Percentiles rank a stretch among this genome's conserved stretches.
Evolutionary conservation across 371 early-diverging fungal genomes (phyloP).

Genomic region (Mortierella sp.): DNA sequence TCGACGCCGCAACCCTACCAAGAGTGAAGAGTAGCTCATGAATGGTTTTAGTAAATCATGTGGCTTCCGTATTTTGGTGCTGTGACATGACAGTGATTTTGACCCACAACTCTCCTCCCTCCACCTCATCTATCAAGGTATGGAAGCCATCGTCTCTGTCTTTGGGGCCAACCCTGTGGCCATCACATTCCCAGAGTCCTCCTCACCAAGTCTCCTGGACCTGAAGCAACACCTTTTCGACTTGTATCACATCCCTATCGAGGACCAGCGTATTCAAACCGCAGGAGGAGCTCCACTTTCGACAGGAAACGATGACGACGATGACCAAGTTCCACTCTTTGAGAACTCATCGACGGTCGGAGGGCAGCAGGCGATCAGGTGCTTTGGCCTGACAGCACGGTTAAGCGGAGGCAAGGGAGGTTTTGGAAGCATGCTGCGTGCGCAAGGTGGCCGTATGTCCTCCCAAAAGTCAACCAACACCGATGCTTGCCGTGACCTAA

Average conservation of each 20-base stretch:
- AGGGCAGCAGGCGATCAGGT: constrained; percentile 22
- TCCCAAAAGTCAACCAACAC: constrained; percentile 90
- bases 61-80: no score
- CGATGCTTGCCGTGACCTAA: constrained; percentile 94
- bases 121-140: neutral
- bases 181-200: constrained; percentile 30
- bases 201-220: constrained; percentile 26
- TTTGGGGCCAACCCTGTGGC: constrained; percentile 46
- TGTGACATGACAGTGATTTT: neutral
- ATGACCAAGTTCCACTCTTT: constrained; percentile 40
- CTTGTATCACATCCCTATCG: constrained; percentile 56
- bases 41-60: no score
- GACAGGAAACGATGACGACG: constrained; percentile 25
- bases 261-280: constrained; percentile 61
- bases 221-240: constrained; percentile 56
- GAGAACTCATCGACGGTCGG: constrained; percentile 12
- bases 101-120: no score
- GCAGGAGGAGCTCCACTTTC: constrained; percentile 55
- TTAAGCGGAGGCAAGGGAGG: constrained; percentile 94
- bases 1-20: constrained; percentile 33
- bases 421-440: constrained; percentile 94
- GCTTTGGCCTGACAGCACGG: constrained; percentile 56
- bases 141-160: constrained; percentile 53
- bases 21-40: constrained; percentile 23
- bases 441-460: constrained; percentile 94